Conservation (phyloP, 2,329 filamentous ascomycete species). For the Pyricularia sp. region DNA sequence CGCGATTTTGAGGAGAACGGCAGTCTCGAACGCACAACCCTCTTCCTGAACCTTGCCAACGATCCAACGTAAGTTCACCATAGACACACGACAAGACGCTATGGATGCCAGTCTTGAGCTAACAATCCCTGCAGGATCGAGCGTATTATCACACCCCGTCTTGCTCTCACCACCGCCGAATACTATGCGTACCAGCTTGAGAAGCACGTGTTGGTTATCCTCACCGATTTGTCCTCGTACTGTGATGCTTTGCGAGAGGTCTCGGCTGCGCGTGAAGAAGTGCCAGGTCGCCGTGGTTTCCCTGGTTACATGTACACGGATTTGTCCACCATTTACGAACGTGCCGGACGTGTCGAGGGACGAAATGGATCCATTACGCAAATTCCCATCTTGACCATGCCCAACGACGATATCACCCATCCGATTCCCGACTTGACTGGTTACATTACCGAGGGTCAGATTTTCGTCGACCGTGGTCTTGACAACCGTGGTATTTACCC, state of each 20-base stretch:
- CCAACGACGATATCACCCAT: conserved; percentile 99
- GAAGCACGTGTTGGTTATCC: conserved; percentile 98
- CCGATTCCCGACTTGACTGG: conserved; percentile 98
- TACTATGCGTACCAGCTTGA: conserved; percentile 99
- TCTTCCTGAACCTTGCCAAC: conserved; percentile 98
- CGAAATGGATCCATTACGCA: conserved; percentile 98
- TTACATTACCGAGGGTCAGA: conserved; percentile 98
- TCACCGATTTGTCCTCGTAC: conserved; percentile 96
- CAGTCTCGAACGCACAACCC: conserved; percentile 89
- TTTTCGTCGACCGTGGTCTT: conserved; percentile 89
- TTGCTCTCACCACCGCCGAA: conserved; percentile 94
- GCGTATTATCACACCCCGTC: conserved; percentile 98
- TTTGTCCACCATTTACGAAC: conserved; percentile 99
- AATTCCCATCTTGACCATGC: conserved; percentile 98
- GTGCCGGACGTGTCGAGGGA: conserved; percentile 92
- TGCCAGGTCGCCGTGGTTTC: conserved; percentile 97
- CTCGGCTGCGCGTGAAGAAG: conserved; percentile 95
- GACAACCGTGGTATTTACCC: conserved; percentile 97
- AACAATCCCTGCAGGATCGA: conserved; percentile 59
- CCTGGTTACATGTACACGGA: conserved; percentile 99
- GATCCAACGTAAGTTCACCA: conserved; percentile 73
- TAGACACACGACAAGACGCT: neutral
- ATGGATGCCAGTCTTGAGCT: neutral
- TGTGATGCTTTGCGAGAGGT: conserved; percentile 98
- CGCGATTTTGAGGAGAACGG: conserved; percentile 99